Evolutionary conservation across 2,329 filamentous ascomycete species (phyloP).

Genomic region (Colletotrichum gigasporum): DNA sequence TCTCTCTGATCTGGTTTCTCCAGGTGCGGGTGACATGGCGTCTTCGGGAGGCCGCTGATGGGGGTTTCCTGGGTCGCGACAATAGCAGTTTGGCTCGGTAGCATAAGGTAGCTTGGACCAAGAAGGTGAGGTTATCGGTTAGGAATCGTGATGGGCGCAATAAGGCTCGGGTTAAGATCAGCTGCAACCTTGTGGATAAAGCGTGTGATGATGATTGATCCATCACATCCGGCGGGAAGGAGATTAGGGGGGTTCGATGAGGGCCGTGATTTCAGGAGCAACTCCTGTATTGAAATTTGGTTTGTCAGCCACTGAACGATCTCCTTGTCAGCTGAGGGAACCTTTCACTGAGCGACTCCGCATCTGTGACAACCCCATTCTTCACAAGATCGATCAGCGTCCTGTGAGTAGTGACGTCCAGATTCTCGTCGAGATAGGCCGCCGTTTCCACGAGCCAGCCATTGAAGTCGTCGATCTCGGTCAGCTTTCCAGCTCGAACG

Average conservation of each 20-base stretch:
- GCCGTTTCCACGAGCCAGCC: conserved; percentile 64
- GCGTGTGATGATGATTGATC: too few species aligned
- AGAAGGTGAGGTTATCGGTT: not conserved
- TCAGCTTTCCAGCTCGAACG: conserved; percentile 57
- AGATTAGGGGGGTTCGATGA: not conserved
- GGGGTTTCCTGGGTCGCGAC: not conserved
- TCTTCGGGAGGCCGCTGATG: not conserved
- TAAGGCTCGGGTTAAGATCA: not conserved
- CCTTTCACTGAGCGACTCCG: conserved; percentile 43
- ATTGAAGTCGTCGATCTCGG: conserved; percentile 68
- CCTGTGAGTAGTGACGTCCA: conserved; percentile 50
- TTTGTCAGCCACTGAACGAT: too few species aligned
- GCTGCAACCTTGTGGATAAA: not conserved
- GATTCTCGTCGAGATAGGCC: conserved; percentile 43
- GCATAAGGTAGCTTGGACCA: not conserved
- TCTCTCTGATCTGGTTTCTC: not conserved
- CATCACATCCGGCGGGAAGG: not conserved
- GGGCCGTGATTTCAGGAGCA: not conserved
- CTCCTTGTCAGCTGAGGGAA: conserved; percentile 35
- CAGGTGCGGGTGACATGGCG: not conserved
- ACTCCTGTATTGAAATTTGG: too few species aligned
- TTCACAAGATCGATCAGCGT: conserved; percentile 55
- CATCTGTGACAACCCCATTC: conserved; percentile 41
- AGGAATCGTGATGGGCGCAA: not conserved
- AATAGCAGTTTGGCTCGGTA: not conserved